A percentile compares a stretch with the other conserved stretches of the same genome.
Conservation (phyloP, 352 stramenopile species). For the Pythium folliculosum region DNA sequence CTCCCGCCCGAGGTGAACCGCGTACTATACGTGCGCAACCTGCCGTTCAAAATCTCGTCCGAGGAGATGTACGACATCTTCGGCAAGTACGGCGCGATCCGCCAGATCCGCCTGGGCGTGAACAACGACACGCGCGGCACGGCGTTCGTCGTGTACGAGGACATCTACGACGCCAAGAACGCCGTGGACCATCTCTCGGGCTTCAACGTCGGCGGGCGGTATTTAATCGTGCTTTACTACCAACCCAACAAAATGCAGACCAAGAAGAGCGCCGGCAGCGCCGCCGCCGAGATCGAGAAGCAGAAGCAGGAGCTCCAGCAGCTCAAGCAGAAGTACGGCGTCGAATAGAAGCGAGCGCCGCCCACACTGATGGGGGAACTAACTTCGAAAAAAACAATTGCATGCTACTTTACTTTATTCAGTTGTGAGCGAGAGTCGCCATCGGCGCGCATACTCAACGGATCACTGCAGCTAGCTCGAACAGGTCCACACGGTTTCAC, state of each 20-base stretch:
- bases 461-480: too few species aligned
- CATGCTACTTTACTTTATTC: background rate
- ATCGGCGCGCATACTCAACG: too few species aligned
- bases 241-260: conserved; percentile 90
- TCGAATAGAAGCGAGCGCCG: conserved; percentile 49
- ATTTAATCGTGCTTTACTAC: conserved; percentile 99
- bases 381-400: background rate
- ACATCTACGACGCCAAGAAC: conserved; percentile 99
- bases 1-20: conserved; percentile 98
- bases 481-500: too few species aligned
- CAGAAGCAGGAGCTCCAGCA: conserved; percentile 81
- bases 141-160: conserved; percentile 98
- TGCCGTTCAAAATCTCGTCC: conserved; percentile 98
- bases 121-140: conserved; percentile 96
- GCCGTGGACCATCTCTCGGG: conserved; percentile 98
- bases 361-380: background rate
- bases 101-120: conserved; percentile 94
- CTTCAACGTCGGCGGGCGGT: conserved; percentile 99
- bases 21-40: conserved; percentile 96
- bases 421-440: too few species aligned
- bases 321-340: conserved; percentile 85
- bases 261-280: conserved; percentile 34
- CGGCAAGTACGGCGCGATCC: conserved; percentile 99
- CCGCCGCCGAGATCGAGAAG: conserved; percentile 52
- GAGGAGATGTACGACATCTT: conserved; percentile 99